Evolutionary conservation across 768 basidiomycete species (phyloP).

Genomic region (Hericium rajendrae): DNA sequence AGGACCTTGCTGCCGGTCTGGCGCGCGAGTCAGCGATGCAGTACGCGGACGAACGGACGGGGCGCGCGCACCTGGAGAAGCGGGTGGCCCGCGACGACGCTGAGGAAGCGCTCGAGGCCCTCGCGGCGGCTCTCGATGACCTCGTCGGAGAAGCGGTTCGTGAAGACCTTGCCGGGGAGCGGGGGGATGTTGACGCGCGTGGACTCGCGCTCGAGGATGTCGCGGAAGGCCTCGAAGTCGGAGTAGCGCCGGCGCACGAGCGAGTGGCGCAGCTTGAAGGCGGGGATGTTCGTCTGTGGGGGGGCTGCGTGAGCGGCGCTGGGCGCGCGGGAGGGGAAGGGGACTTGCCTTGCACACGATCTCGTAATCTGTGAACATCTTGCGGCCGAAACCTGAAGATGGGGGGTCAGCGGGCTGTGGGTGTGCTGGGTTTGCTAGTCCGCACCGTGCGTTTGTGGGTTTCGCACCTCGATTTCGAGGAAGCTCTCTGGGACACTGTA

Average conservation of each 20-base stretch:
- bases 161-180: slow-evolving; percentile 96
- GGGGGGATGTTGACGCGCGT: slow-evolving; percentile 97
- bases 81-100: slow-evolving; percentile 95
- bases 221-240: slow-evolving; percentile 83
- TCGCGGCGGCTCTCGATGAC: slow-evolving; percentile 89
- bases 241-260: slow-evolving; percentile 56
- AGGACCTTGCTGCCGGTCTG: slow-evolving; percentile 97
- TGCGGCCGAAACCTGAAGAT: slow-evolving; percentile 76
- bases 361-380: slow-evolving; percentile 99
- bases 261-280: slow-evolving; percentile 82
- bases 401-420: not conserved
- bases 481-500: slow-evolving; percentile 96
- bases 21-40: not conserved
- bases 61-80: slow-evolving; percentile 68
- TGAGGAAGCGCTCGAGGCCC: slow-evolving; percentile 89
- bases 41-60: not conserved
- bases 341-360: slow-evolving; percentile 83
- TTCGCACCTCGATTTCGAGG: slow-evolving; percentile 93
- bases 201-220: slow-evolving; percentile 93
- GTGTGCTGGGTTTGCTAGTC: too few relatives aligned
- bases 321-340: not conserved
- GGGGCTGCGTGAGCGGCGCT: not conserved
- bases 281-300: slow-evolving; percentile 90
- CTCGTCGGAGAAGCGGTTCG: slow-evolving; percentile 96
- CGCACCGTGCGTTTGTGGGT: slow-evolving; percentile 93